Base-by-base conservation (phyloP, 441 rosid genomes). In the Cnidoscolus chayamansa region DNA sequence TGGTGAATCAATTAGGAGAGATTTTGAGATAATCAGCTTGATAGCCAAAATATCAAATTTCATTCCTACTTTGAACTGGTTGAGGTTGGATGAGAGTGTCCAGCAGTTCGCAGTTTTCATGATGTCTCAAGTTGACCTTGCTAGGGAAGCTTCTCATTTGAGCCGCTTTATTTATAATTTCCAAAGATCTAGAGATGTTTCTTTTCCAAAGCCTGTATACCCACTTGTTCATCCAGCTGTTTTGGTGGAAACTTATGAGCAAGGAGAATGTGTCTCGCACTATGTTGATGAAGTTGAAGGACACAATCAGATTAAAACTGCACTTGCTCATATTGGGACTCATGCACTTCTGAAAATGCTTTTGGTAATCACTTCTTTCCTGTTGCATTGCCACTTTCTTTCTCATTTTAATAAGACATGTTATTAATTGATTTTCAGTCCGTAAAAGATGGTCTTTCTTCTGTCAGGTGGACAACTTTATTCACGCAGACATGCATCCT, bases 401-500 rank as follows among this genome's bases (percentile, higher is more conserved):
- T 40, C 6, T 40, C 25, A 40, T 40, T 40, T 40, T 40, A 40
- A 40, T 40, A 7, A 2, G 30, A 66, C 64, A 10, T 12, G 13
- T 20, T 47, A 19, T 48, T 30, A 45, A 15, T 20, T 37, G 60
- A 12, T 50, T 58, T 65, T 70, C 58, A 16, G 40, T 53, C 49
- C 11, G 73, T 47, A 35, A 68, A 67, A 62, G 37, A 19, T 3
- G 58, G 32, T 25, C 0, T 53, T 80, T 72, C 40, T 67, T 78
- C n/a, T 80, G 25, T 25, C 92, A 96, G 98, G 99, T 92, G 80
- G 99, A 96, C 84, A 96, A 96, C 86, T 96, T 96, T 83, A 94
- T 94, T 74, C 99, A 96, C 75, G 99, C 99, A 74, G 99, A 96
- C 79, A 96, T 96, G 99, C 99, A 96, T 87, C 99, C 99, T 68